Percentiles rank a stretch among this genome's conserved stretches.
phyloP scores from a whole-genome alignment of 148 eudicot species.

The Camellia lanceoleosa region DNA sequence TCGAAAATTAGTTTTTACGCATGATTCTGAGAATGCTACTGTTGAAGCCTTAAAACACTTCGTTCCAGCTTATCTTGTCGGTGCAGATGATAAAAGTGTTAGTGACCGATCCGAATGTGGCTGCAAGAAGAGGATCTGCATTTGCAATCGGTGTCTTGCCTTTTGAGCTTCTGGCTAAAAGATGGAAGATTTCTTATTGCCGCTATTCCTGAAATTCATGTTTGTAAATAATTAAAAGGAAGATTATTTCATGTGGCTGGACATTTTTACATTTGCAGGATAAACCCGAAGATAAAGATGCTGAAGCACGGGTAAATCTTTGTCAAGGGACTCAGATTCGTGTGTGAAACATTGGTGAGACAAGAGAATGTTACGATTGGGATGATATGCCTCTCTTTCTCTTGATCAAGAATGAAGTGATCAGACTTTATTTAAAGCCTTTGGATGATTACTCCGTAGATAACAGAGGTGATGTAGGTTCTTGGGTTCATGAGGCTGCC shows the following conservation, averaged over 20 bases:
- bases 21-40: no score
- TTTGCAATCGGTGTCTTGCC: conserved; percentile 88
- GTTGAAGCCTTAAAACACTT: no score
- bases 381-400: conserved; percentile 43
- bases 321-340: conserved; percentile 77
- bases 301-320: conserved; percentile 97
- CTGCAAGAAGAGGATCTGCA: conserved; percentile 95
- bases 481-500: conserved; percentile 99
- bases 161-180: conserved; percentile 53
- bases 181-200: conserved; percentile 43
- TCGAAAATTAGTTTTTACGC: no score
- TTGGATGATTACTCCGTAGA: conserved; percentile 93
- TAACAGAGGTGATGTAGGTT: conserved; percentile 98
- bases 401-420: conserved; percentile 68
- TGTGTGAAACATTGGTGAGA: conserved; percentile 60
- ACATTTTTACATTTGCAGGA: conserved; percentile 42
- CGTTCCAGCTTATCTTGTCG: conserved; percentile 61
- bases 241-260: neutral
- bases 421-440: conserved; percentile 73
- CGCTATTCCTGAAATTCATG: neutral
- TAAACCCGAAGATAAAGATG: conserved; percentile 83
- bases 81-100: conserved; percentile 44
- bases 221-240: neutral
- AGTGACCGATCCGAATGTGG: conserved; percentile 76
- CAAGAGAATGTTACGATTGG: conserved; percentile 32